These are phyloP conservation scores for Yamadazyma dushanensis DNA, from an alignment of 1,139 yeast species.

Conservation along the genomic window DNA sequence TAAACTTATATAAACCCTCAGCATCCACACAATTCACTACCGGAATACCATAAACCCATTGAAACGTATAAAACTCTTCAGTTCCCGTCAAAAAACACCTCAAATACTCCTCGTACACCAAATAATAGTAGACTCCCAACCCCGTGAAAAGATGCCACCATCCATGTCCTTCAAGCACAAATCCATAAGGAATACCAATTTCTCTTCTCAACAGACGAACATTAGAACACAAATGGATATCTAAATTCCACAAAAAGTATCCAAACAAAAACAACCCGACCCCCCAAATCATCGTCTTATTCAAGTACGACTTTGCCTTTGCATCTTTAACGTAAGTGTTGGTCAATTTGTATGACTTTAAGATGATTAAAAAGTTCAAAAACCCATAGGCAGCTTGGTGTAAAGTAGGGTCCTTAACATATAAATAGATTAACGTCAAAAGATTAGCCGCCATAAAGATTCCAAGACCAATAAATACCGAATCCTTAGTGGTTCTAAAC, in stretches of 20 bases:
- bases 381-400: constrained; percentile 80
- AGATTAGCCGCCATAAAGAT: constrained; percentile 57
- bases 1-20: constrained; percentile 27
- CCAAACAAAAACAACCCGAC: constrained; percentile 68
- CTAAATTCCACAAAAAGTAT: constrained; percentile 81
- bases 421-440: constrained; percentile 65
- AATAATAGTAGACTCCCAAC: constrained; percentile 56
- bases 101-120: constrained; percentile 72
- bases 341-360: constrained; percentile 54
- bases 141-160: constrained; percentile 98
- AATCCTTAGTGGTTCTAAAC: constrained; percentile 38
- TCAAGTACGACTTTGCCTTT: constrained; percentile 47
- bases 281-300: constrained; percentile 58
- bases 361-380: constrained; percentile 62
- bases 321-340: constrained; percentile 49
- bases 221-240: constrained; percentile 72
- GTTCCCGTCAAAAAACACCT: constrained; percentile 59
- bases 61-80: constrained; percentile 50
- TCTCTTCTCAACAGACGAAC: constrained; percentile 64
- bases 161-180: constrained; percentile 87
- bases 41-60: constrained; percentile 50
- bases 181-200: constrained; percentile 84
- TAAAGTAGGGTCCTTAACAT: constrained; percentile 73
- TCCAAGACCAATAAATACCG: constrained; percentile 50
- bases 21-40: constrained; percentile 31